Conservation (phyloP, 2,329 filamentous ascomycete species). For the Cercospora sojina region DNA sequence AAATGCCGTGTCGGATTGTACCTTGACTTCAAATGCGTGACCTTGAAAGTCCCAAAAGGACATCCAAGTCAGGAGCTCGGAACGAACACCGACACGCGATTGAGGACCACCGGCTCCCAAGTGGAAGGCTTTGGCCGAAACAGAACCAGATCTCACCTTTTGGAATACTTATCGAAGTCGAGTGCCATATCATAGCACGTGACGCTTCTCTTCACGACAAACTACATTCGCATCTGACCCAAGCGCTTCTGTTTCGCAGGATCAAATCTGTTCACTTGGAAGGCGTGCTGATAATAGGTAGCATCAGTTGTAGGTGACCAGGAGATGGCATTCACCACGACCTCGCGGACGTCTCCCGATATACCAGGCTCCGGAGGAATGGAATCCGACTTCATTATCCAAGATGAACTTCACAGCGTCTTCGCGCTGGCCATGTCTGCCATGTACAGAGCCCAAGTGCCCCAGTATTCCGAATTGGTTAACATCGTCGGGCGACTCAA, state of each 20-base stretch:
- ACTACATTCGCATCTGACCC: no score
- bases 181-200: no score
- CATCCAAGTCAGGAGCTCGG: background rate
- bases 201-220: no score
- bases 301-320: background rate
- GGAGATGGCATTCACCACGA: background rate
- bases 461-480: background rate
- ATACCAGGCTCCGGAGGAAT: background rate
- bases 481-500: background rate
- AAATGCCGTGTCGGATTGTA: no score
- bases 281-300: background rate
- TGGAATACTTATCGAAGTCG: background rate
- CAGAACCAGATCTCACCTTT: background rate
- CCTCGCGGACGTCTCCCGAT: background rate
- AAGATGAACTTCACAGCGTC: background rate
- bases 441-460: background rate
- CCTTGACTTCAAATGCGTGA: background rate
- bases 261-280: background rate
- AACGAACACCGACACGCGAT: background rate
- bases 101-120: background rate
- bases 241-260: background rate
- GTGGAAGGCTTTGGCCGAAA: background rate
- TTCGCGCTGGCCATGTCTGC: background rate
- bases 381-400: background rate
- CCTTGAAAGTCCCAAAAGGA: background rate